These are phyloP conservation scores for Diaporthe citri DNA, from an alignment of 2,329 filamentous ascomycete genomes.

Conservation along the genomic window DNA sequence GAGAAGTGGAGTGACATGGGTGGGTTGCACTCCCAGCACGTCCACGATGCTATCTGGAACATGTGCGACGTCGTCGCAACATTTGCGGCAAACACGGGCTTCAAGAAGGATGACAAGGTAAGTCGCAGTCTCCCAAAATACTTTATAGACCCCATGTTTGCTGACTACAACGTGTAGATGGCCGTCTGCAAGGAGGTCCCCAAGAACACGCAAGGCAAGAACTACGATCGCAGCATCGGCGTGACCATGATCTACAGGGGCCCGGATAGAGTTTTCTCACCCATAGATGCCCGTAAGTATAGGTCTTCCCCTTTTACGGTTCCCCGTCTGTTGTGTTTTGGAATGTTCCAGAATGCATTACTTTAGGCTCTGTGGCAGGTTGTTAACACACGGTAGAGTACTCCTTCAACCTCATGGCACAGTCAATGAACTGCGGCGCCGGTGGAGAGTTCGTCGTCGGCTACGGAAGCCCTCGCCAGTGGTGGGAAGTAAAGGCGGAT, in stretches of 20 bases:
- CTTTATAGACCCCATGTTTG: not conserved
- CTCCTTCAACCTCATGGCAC: not conserved
- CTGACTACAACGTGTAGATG: not conserved
- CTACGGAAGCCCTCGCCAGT: not conserved
- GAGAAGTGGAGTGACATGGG: not conserved
- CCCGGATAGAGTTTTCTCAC: too few relatives aligned
- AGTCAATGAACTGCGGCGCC: not conserved
- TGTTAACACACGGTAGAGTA: not conserved
- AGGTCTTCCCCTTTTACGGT: too few relatives aligned
- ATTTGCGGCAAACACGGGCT: not conserved
- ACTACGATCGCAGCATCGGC: constrained; percentile 5
- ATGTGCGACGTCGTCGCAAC: not conserved
- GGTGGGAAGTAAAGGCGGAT: constrained; percentile 6
- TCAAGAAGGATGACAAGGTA: not conserved
- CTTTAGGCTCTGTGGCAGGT: too few relatives aligned
- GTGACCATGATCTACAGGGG: not conserved
- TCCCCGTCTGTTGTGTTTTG: too few relatives aligned
- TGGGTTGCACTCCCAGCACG: not conserved
- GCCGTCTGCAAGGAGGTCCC: not conserved
- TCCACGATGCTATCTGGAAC: not conserved
- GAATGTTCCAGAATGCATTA: too few relatives aligned
- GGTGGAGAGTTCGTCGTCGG: not conserved
- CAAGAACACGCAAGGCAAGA: not conserved
- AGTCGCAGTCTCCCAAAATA: not conserved
- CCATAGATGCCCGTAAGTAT: too few relatives aligned